Conservation (phyloP, 1,284 basidiomycete genomes). For the Ganoderma multipileum region DNA sequence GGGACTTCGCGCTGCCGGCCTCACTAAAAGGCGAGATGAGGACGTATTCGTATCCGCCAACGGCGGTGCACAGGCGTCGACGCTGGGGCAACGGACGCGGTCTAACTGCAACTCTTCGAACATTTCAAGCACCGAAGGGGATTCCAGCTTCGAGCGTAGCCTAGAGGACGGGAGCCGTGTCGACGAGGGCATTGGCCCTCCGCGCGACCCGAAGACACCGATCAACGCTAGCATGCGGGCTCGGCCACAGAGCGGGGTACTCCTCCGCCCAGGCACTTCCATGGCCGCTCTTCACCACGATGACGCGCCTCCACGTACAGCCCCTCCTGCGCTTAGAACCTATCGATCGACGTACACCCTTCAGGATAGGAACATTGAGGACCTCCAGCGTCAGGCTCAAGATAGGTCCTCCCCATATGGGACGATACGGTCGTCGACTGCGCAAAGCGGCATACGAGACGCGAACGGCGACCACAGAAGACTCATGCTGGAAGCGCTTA, state of each 20-base stretch:
- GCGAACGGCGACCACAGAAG: conserved; percentile 61
- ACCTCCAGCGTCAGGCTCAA: conserved; percentile 16
- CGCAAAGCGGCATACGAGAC: conserved; percentile 35
- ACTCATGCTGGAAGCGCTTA: conserved; percentile 71
- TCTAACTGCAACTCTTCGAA: conserved; percentile 34
- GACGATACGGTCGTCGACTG: conserved; percentile 27
- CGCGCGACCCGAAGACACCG: conserved; percentile 35
- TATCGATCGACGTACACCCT: conserved; percentile 42
- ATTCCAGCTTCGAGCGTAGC: conserved; percentile 22
- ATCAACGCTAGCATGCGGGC: conserved; percentile 26
- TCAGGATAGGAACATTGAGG: conserved; percentile 31
- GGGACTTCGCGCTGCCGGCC: conserved; percentile 74
- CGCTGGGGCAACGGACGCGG: conserved; percentile 30
- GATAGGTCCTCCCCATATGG: conserved; percentile 38
- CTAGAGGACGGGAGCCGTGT: conserved; percentile 20
- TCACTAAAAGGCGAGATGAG: conserved; percentile 51
- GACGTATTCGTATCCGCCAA: conserved; percentile 47
- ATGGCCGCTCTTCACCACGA: conserved; percentile 53
- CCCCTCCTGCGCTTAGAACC: conserved; percentile 43
- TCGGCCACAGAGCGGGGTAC: conserved; percentile 33
- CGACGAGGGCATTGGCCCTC: conserved; percentile 29
- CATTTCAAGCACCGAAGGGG: conserved; percentile 23
- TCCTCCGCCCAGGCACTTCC: conserved; percentile 53
- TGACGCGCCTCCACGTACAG: conserved; percentile 42
- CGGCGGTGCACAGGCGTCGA: conserved; percentile 13